Base-by-base conservation (phyloP, 371 early-diverging fungal genomes). In the Phascolomyces articulosus region DNA sequence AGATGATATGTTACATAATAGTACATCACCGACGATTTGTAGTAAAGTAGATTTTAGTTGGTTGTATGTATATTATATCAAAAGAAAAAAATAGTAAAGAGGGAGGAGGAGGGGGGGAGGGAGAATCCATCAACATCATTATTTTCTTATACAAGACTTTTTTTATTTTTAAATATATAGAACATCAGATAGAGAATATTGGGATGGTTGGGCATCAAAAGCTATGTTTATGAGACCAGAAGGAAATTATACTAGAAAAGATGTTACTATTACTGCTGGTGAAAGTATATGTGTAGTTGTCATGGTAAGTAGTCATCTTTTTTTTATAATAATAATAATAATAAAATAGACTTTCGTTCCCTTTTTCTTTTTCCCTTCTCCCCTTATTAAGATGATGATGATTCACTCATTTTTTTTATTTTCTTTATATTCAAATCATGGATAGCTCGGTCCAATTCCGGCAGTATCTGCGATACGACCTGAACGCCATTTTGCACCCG, bases 131-230 rank as follows among this genome's bases (percentile, higher is more conserved):
- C 38, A 38, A 38, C 38, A 38, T 13, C 13, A n/a, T n/a, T n/a
- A 31, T 31, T 34, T 11, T 34, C 11, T 9, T 9, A 11, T 34
- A 11, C 34, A 11, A 34, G 9, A 34, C 34, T 34, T 11, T 34
- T 34, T 34, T 34, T 34, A 34, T 34, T 34, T 9, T 34, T 34
- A 73, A 70, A n/a, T n/a, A n/a, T 65, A 60, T 49, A 78, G 79
- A 16, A 72, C 74, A 29, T 61, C 70, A 9, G 76, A 75, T 55
- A 62, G 76, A 58, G 56, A 64, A 10, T 67, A 75, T 54, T 79
- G 79, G 79, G 74, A 76, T 69, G 77, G 79, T 11, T 72, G 74
- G 72, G 38, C 60, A 11, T 67, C 70, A 26, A 79, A 79, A 57
- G 59, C 71, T 40, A 76, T 79, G 74, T 74, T 79, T 55, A 59